These are phyloP conservation scores for Tylopilus subfusipes DNA, from an alignment of 768 basidiomycete species.

Conservation along the genomic window DNA sequence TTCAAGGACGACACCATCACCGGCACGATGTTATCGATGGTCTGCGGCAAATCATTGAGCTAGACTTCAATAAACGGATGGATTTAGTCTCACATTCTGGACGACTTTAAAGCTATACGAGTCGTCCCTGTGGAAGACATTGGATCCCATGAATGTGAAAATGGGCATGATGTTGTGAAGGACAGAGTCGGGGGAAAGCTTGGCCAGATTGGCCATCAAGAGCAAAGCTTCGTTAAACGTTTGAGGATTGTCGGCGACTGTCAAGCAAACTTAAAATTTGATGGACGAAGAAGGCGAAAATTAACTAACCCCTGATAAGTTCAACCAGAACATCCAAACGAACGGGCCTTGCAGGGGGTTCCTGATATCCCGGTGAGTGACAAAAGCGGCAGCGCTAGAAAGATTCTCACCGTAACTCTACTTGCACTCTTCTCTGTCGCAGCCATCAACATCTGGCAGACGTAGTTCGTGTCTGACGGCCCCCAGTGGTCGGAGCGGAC, in stretches of 20 bases:
- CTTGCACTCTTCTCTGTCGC: constrained; percentile 66
- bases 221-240: constrained; percentile 91
- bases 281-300: neutral
- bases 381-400: neutral
- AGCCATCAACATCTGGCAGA: constrained; percentile 82
- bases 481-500: constrained; percentile 51
- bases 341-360: constrained; percentile 54
- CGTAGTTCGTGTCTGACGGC: constrained; percentile 67
- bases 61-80: neutral
- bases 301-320: constrained; percentile 64
- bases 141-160: constrained; percentile 99
- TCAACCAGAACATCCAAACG: constrained; percentile 86
- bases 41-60: constrained; percentile 43
- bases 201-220: constrained; percentile 79
- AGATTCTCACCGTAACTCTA: constrained; percentile 48
- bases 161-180: constrained; percentile 96
- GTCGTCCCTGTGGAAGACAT: constrained; percentile 94
- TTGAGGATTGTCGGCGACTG: constrained; percentile 88
- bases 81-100: constrained; percentile 60
- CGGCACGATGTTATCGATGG: constrained; percentile 90
- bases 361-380: constrained; percentile 36
- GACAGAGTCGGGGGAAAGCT: constrained; percentile 84
- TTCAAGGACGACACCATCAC: constrained; percentile 84
- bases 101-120: constrained; percentile 93
- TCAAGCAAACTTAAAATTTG: neutral